phyloP scores from a whole-genome alignment of 768 basidiomycete genomes.

The Phylloporus sp. region DNA sequence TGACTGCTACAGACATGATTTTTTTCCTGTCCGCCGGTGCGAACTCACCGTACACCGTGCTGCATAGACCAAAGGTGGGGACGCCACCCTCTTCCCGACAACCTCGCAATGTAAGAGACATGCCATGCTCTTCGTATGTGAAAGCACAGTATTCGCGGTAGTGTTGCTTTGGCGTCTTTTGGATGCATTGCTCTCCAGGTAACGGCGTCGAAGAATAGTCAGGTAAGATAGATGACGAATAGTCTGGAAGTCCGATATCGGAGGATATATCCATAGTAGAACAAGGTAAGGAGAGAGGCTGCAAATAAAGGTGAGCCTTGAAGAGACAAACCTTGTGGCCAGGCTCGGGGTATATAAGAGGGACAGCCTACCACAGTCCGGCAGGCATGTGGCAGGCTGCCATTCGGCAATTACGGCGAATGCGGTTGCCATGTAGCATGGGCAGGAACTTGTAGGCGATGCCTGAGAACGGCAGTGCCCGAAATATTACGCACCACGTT shows the following conservation, averaged over 20 bases:
- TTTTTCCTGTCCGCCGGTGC: slow-evolving; percentile 22
- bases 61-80: slow-evolving; percentile 29
- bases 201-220: slow-evolving; percentile 52
- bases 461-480: slow-evolving; percentile 11
- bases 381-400: slow-evolving; percentile 2
- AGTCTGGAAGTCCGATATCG: slow-evolving; percentile 38
- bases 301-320: neutral
- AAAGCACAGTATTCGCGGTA: slow-evolving; percentile 22
- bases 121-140: slow-evolving; percentile 28
- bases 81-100: slow-evolving; percentile 29
- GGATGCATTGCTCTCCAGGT: slow-evolving; percentile 49
- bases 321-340: neutral
- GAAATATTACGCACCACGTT: slow-evolving; percentile 5
- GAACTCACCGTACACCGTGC: slow-evolving; percentile 28
- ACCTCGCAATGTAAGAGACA: slow-evolving; percentile 27
- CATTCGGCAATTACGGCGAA: slow-evolving; percentile 1
- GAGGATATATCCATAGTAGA: slow-evolving; percentile 14
- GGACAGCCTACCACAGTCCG: slow-evolving; percentile 8
- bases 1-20: slow-evolving; percentile 24
- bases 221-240: slow-evolving; percentile 53
- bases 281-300: neutral
- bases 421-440: slow-evolving; percentile 10
- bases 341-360: slow-evolving; percentile 18
- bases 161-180: slow-evolving; percentile 36
- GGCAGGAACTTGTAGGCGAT: slow-evolving; percentile 15